Evolutionary conservation across 805 yeast species (phyloP).

Genomic region (Candida vaughaniae): DNA sequence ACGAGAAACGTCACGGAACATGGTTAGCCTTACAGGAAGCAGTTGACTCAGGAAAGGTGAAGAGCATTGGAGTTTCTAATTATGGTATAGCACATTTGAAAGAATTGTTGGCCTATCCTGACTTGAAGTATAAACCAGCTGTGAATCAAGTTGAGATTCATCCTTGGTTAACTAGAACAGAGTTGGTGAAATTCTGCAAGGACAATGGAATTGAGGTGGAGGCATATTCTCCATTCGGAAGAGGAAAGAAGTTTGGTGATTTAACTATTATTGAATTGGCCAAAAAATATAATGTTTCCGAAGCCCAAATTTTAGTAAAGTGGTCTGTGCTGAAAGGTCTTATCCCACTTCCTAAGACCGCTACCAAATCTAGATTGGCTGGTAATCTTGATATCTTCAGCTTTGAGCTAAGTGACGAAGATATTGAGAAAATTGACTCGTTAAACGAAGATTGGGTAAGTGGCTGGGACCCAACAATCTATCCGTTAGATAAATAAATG

Average conservation of each 20-base stretch:
- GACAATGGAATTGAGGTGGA: constrained; percentile 58
- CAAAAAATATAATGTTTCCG: constrained; percentile 45
- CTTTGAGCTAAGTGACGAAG: constrained; percentile 5
- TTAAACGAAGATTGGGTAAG: constrained; percentile 3
- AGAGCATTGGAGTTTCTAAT: constrained; percentile 37
- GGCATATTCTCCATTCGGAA: constrained; percentile 79
- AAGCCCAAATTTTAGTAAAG: constrained; percentile 64
- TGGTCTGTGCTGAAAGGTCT: constrained; percentile 77
- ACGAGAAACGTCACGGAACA: constrained; percentile 42
- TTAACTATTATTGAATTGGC: constrained; percentile 52
- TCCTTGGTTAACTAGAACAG: constrained; percentile 63
- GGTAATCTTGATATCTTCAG: constrained; percentile 52
- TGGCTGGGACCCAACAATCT: constrained; percentile 7
- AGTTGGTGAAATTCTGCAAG: constrained; percentile 53
- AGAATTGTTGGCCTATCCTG: constrained; percentile 21
- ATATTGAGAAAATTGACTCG: constrained; percentile 1
- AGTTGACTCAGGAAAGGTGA: constrained; percentile 53
- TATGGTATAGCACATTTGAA: constrained; percentile 27
- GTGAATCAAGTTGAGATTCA: constrained; percentile 36
- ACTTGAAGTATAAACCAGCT: constrained; percentile 27
- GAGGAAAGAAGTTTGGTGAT: constrained; percentile 57
- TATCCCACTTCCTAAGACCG: constrained; percentile 69
- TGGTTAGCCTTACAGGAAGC: constrained; percentile 80
- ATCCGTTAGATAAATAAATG: no score
- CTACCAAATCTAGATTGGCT: constrained; percentile 48